Base-by-base conservation (phyloP, 352 stramenopile species). In the Globisporangium paddicum region DNA sequence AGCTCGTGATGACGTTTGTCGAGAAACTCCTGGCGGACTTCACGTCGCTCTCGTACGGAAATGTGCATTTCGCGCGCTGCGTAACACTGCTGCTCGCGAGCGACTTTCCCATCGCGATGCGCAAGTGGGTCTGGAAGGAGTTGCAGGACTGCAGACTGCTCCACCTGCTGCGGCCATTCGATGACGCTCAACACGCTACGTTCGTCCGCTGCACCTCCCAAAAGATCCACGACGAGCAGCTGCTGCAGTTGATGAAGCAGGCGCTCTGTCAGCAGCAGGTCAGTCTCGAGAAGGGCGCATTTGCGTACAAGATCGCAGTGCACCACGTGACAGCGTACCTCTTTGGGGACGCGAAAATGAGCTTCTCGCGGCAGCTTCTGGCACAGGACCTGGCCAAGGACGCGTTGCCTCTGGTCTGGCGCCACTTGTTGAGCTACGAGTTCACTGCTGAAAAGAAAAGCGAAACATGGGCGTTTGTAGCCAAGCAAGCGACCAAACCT, bases 121-220 rank as follows among this genome's bases (percentile, higher is more conserved):
- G 79, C 26, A 81, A 77, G 41, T 87, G 73, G 49, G 69, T 90
- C 30, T 92, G 82, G 82, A 87, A 86, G 56, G 82, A 92, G 62
- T 64, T 92, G 0, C 58, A 75, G 10, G 75, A 68, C 18, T 75
- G 68, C 13, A 76, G 72, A 32, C 45, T 87, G 57, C 58, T 91
- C 25, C 73, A 87, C 53, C 66, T 65, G 9, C 74, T 89, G 9
- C 58, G 67, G 21, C 63, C 72, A 9, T 82, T 90, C 35, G 56
- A 77, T 40, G 62, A 59, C 1, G 52, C 34, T 1, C 66, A 51
- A 8, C 13, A 26, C 18, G 51, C 68, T 34, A 67, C 75, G n/a
- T 69, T 84, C 25, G 52, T 51, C 9, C 52, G 75, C n/a, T 87
- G 75, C 52, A 77, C 63, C 0, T 56, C 42, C 18, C 59, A 38